Base-by-base conservation (phyloP, 805 yeast species). In the Nakazawaea siamensis region DNA sequence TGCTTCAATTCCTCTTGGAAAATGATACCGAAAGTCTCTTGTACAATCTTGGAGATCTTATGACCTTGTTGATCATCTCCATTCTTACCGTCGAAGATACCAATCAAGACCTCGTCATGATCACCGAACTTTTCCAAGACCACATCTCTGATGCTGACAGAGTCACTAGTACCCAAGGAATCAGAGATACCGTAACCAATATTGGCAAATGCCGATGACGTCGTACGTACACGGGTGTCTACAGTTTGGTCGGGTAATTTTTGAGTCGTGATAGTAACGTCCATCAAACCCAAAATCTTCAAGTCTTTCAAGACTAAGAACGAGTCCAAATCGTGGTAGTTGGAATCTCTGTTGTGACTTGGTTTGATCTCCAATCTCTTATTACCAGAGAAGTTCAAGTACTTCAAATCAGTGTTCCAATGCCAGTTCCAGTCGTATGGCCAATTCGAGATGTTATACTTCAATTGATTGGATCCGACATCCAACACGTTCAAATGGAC, bases 351-450 rank as follows among this genome's bases (percentile, higher is more conserved):
- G 33, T 63, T 61, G 33, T 70, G 69, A 39, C 70, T 68, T 27
- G 79, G 82, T 50, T 79, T 82, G 48, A 92, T 88, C 51, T 92
- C 97, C 43, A 92, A 75, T 43, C 96, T 70, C 51, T 82, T 81
- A 52, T 92, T 92, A 25, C 97, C 97, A 0, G 97, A 86, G 38
- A 92, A 79, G 54, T 90, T 92, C 52, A 92, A 68, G 48, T 81
- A 87, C 45, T 68, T 75, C 55, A 92, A 64, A 27, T 76, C 73
- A 35, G 70, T 64, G 51, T 92, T 92, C 64, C 77, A 78, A 47
- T 81, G 78, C 98, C 98, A 92, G 57, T 86, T 92, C 97, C 97
- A 92, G 54, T 92, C 98, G 51, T 85, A 90, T 12, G 92, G 94
- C 71, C 87, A 84, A 55, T 92, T 92, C 3, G 92, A 81, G 37